phyloP scores from a whole-genome alignment of 345 rosid species.

The Salix caprea region DNA sequence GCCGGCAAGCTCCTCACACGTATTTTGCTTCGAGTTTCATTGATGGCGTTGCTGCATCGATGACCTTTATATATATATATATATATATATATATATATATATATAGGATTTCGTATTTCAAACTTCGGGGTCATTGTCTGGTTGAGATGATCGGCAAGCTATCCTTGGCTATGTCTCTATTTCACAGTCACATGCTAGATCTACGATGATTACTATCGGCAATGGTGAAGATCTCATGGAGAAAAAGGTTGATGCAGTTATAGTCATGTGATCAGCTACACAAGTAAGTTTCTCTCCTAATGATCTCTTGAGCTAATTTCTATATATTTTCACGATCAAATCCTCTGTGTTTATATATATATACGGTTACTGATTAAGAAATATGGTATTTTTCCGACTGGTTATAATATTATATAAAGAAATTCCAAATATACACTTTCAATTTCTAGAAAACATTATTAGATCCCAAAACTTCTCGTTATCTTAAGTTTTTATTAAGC shows the following conservation, averaged over 20 bases:
- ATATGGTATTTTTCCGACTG: no score
- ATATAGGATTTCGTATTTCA: no score
- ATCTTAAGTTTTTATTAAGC: no score
- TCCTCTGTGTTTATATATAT: no score
- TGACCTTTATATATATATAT: no score
- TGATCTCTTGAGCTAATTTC: not conserved
- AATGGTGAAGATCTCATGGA: not conserved
- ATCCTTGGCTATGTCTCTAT: conserved; percentile 38
- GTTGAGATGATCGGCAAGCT: conserved; percentile 31
- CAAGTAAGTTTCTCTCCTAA: not conserved
- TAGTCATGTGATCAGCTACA: not conserved
- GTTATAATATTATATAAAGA: no score
- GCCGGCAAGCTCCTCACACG: conserved; percentile 21
- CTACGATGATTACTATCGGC: conserved; percentile 18
- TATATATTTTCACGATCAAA: not conserved
- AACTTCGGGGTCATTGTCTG: not conserved
- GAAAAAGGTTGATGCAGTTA: not conserved
- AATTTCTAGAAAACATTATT: no score
- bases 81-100: no score
- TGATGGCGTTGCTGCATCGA: not conserved
- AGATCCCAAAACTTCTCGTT: no score
- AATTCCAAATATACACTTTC: no score
- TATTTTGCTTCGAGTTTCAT: not conserved
- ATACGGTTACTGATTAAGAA: no score
- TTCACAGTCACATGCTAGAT: conserved; percentile 32